These are phyloP conservation scores for Hypericum perforatum DNA, from an alignment of 345 rosid species.

Conservation along the genomic window DNA sequence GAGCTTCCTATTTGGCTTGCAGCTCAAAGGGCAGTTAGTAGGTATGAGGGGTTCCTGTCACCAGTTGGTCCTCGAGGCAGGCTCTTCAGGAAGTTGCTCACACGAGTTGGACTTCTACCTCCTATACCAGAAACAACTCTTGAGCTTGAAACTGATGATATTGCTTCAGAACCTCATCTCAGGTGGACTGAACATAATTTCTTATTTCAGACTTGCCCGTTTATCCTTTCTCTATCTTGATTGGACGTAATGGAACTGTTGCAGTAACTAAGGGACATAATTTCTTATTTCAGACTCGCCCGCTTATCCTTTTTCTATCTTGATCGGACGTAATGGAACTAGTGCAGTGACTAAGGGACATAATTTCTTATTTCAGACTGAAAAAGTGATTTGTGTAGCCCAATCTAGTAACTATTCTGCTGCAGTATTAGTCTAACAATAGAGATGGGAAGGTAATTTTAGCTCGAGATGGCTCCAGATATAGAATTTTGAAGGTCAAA, in stretches of 20 bases:
- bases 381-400: no score
- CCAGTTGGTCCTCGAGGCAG: constrained; percentile 82
- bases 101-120: constrained; percentile 58
- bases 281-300: constrained; percentile 4
- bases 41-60: constrained; percentile 76
- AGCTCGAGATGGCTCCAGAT: no score
- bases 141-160: constrained; percentile 37
- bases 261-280: constrained; percentile 4
- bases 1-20: constrained; percentile 85
- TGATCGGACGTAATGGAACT: not conserved
- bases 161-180: constrained; percentile 61
- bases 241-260: not conserved
- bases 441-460: no score
- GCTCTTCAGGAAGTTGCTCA: constrained; percentile 65
- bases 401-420: no score
- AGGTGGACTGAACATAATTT: constrained; percentile 37
- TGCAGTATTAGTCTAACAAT: no score
- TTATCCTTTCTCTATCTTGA: not conserved
- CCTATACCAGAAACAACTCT: constrained; percentile 52
- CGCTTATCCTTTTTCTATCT: not conserved
- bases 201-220: constrained; percentile 1
- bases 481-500: no score
- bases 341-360: not conserved
- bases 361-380: constrained; percentile 10
- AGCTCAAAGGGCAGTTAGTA: constrained; percentile 85